Evolutionary conservation across 805 yeast genomes (phyloP), one percentile per base, ranked within the genome.

Genomic region (Clavispora vitiphila): DNA sequence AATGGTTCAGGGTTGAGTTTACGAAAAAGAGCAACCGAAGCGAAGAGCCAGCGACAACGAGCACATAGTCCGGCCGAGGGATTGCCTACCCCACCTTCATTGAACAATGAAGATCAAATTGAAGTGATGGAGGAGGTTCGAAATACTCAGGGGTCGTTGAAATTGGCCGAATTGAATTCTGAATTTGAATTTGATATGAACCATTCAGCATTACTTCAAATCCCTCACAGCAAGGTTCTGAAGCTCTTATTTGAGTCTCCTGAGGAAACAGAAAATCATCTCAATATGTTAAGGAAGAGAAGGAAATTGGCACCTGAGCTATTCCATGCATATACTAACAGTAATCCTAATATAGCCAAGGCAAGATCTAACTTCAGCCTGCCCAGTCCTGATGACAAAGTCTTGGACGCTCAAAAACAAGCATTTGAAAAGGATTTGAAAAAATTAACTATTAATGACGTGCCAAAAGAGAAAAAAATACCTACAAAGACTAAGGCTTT

Each of bases 341-440:
- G 55, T 32, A 63, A 60, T 43, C 50, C 60, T 39, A 49, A 58
- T 58, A 42, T 49, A 64, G 71, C 59, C 48, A 71, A 67, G 59
- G 73, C 76, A 2, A 67, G 71, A 37, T 54, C 69, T 35, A 83
- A 79, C 50, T 87, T 87, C 50, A 58, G 62, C 10, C 68, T 72
- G 47, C 89, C 89, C 12, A 84, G 95, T 51, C 96, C 96, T 5
- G 97, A 90, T 64, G 96, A 88, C 55, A 60, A 71, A 37, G 72
- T 84, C 3, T 55, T 76, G 38, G 60, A 65, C 31, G 87, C 88
- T 1, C 93, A 85, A 58, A 64, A 65, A 43, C 54, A 54, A 14
- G 72, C 73, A 1, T 67, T 68, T 40, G 71, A 65, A 27, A 57
- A 47, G 26, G 60, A 53, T 23, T 49, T 68, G 41, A 48, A 53